phyloP scores from a whole-genome alignment of 2,329 filamentous ascomycete genomes.

The Paecilomyces dactylethromorphus region DNA sequence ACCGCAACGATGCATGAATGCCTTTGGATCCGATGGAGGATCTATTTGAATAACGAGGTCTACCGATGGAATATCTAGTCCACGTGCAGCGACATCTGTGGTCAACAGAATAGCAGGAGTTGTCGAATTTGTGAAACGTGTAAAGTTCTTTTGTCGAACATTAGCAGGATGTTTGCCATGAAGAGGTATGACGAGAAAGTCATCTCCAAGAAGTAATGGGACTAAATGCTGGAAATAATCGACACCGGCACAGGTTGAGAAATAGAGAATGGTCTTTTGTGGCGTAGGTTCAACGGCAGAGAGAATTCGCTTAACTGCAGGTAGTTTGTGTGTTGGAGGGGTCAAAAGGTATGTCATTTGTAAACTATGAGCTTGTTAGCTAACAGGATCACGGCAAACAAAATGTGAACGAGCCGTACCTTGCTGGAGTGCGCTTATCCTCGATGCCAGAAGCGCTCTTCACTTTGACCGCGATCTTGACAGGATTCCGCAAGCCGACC shows the following conservation, averaged over 20 bases:
- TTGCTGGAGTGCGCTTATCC: conserved; percentile 84
- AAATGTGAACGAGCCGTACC: conserved; percentile 19
- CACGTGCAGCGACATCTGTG: conserved; percentile 84
- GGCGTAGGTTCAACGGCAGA: conserved; percentile 64
- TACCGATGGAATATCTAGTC: conserved; percentile 85
- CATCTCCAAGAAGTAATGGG: conserved; percentile 60
- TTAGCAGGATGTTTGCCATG: conserved; percentile 90
- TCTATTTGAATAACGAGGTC: conserved; percentile 89
- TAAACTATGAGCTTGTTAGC: conserved; percentile 46
- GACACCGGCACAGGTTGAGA: conserved; percentile 89
- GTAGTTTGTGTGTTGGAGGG: conserved; percentile 72
- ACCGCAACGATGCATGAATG: conserved; percentile 61
- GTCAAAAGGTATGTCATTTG: conserved; percentile 79
- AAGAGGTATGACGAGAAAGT: conserved; percentile 68
- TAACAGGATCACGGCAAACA: not conserved
- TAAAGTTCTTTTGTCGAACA: conserved; percentile 82
- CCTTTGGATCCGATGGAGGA: conserved; percentile 80
- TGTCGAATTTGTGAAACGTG: conserved; percentile 67
- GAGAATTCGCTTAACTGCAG: conserved; percentile 65
- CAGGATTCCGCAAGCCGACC: conserved; percentile 86
- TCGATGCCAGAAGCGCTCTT: conserved; percentile 67
- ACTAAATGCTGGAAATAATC: conserved; percentile 87
- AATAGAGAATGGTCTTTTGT: conserved; percentile 81
- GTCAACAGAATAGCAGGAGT: conserved; percentile 78
- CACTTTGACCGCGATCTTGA: conserved; percentile 91